Conservation (phyloP, 139 green algal genomes). For the Dunaliella sp. region DNA sequence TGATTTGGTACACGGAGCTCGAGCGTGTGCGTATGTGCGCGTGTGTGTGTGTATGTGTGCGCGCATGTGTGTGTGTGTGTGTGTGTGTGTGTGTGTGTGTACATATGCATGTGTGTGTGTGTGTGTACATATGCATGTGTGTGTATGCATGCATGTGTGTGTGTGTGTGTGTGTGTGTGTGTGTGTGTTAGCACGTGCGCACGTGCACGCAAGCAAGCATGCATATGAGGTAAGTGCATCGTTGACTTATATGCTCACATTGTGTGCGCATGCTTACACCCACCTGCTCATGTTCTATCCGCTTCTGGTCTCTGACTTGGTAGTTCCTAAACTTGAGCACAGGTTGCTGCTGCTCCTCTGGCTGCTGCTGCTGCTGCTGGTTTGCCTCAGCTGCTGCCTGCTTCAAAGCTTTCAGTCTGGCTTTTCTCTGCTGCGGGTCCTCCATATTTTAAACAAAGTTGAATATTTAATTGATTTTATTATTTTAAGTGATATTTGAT, state of each 20-base stretch:
- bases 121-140: neutral
- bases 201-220: neutral
- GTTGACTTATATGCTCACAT: no score
- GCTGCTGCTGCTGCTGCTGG: slow-evolving; percentile 2
- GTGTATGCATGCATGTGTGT: neutral
- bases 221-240: no score
- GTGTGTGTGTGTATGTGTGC: neutral
- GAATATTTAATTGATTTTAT: no score
- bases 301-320: slow-evolving; percentile 58
- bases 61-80: neutral
- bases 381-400: slow-evolving; percentile 35
- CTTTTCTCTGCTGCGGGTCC: no score
- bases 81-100: neutral
- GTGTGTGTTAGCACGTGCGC: no score
- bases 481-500: no score
- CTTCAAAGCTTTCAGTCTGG: slow-evolving; percentile 47
- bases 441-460: no score
- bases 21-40: neutral
- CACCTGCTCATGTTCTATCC: slow-evolving; percentile 70
- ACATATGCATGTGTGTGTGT: neutral
- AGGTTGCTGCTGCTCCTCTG: slow-evolving; percentile 39
- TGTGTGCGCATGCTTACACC: no score
- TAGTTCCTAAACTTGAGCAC: slow-evolving; percentile 85
- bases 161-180: neutral
- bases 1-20: no score